Percentiles rank a stretch among this genome's conserved stretches.
Evolutionary conservation across 345 rosid genomes (phyloP).

Genomic region (Streptanthus diversifolius): DNA sequence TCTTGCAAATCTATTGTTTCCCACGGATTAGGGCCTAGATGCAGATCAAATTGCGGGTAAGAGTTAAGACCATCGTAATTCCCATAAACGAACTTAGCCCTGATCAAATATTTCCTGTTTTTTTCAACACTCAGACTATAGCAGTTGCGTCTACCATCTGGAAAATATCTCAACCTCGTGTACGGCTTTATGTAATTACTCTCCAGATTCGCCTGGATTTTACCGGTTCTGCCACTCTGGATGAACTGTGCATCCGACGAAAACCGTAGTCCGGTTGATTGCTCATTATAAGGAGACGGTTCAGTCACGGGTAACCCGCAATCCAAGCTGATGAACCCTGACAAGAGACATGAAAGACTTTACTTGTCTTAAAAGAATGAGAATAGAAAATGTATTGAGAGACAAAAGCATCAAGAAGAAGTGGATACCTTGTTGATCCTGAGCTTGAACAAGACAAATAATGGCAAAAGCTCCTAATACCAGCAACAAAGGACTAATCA

Average conservation of each 20-base stretch:
- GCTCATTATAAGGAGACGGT: slow-evolving; percentile 14
- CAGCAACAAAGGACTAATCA: neutral
- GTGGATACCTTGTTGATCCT: slow-evolving; percentile 27
- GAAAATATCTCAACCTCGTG: slow-evolving; percentile 34
- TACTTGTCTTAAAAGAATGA: neutral
- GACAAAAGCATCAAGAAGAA: neutral
- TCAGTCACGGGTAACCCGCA: slow-evolving; percentile 32
- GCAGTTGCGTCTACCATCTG: slow-evolving; percentile 38
- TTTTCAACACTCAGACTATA: slow-evolving; percentile 27
- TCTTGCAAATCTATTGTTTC: neutral
- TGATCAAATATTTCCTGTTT: slow-evolving; percentile 30
- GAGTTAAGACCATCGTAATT: slow-evolving; percentile 36
- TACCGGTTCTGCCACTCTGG: slow-evolving; percentile 16
- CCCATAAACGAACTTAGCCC: slow-evolving; percentile 37
- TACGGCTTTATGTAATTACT: neutral
- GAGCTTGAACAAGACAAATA: slow-evolving; percentile 15
- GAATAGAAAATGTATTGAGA: neutral
- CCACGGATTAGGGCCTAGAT: slow-evolving; percentile 49
- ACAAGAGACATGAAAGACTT: neutral
- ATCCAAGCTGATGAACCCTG: slow-evolving; percentile 45
- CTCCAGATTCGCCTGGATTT: neutral
- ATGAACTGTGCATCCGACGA: slow-evolving; percentile 33
- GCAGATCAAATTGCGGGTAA: slow-evolving; percentile 34
- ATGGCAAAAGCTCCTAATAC: neutral
- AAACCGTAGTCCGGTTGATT: neutral